Conservation (phyloP, 2,329 filamentous ascomycete species). For the Phymatotrichopsis omnivora region DNA sequence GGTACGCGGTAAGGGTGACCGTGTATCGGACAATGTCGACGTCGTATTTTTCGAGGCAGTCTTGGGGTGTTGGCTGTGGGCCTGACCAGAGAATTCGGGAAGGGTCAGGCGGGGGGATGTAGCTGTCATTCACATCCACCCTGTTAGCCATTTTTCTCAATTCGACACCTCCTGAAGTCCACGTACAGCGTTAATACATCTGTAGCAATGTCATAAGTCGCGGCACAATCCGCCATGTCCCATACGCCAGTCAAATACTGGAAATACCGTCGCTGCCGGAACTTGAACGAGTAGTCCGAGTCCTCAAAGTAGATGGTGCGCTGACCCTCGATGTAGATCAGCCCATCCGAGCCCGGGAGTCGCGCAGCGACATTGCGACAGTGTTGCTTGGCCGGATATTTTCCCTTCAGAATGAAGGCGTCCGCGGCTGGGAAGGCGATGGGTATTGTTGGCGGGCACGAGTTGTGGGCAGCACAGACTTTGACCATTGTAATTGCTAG, state of each 20-base stretch:
- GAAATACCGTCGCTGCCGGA: constrained; percentile 52
- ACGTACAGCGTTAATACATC: constrained; percentile 57
- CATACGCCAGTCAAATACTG: constrained; percentile 48
- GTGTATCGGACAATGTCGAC: constrained; percentile 60
- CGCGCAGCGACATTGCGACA: constrained; percentile 69
- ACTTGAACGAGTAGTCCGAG: constrained; percentile 47
- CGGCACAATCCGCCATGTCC: constrained; percentile 45
- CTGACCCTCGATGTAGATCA: constrained; percentile 49
- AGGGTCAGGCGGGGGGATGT: constrained; percentile 78
- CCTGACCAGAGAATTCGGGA: constrained; percentile 91
- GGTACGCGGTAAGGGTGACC: constrained; percentile 33
- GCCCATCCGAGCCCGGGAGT: constrained; percentile 48
- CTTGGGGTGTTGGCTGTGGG: constrained; percentile 65
- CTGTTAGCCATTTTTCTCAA: constrained; percentile 36
- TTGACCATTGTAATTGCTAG: no score
- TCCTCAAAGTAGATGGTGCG: constrained; percentile 45
- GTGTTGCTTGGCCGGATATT: constrained; percentile 64
- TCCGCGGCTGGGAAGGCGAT: constrained; percentile 12
- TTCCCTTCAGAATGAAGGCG: constrained; percentile 19
- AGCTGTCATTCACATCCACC: constrained; percentile 41
- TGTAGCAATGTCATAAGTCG: constrained; percentile 48
- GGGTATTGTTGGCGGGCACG: no score
- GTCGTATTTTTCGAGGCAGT: constrained; percentile 60
- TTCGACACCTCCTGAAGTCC: neutral
- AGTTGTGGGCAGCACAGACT: no score